These are phyloP conservation scores for Babesia divergens DNA, from an alignment of 169 alveolate genomes.

Conservation along the genomic window DNA sequence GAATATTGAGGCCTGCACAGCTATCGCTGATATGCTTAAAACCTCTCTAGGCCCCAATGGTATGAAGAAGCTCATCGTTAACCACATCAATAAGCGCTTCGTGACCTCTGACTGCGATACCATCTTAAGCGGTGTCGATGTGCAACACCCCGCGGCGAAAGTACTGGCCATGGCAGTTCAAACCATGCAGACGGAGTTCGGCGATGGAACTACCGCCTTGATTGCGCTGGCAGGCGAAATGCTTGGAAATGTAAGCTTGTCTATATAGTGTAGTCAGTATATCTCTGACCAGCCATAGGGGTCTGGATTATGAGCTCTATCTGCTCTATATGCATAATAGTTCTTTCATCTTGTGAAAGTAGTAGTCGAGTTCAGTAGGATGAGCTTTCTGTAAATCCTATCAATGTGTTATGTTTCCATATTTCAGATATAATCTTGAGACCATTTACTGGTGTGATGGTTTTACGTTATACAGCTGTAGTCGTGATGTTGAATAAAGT, in stretches of 20 bases:
- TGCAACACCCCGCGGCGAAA: constrained; percentile 99
- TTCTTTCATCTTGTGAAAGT: no score
- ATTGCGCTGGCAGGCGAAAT: constrained; percentile 96
- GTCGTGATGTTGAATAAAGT: no score
- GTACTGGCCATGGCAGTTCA: constrained; percentile 96
- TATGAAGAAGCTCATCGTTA: constrained; percentile 96
- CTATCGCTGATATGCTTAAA: constrained; percentile 88
- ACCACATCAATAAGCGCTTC: constrained; percentile 93
- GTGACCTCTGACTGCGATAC: constrained; percentile 97
- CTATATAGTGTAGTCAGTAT: not conserved
- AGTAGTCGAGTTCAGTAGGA: no score
- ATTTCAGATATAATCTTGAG: no score
- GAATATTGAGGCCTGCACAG: constrained; percentile 93
- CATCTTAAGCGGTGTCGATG: constrained; percentile 95
- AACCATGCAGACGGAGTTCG: constrained; percentile 94
- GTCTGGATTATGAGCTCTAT: no score
- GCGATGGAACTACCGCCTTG: constrained; percentile 97
- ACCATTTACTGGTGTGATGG: no score
- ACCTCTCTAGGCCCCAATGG: constrained; percentile 97
- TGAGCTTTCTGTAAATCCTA: no score
- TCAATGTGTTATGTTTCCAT: no score
- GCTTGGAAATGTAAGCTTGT: constrained; percentile 88
- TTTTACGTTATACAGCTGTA: no score
- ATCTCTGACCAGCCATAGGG: no score
- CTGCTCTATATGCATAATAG: no score